Base-by-base conservation (phyloP, 140 eudicot genomes). In the Anethum foeniculum region DNA sequence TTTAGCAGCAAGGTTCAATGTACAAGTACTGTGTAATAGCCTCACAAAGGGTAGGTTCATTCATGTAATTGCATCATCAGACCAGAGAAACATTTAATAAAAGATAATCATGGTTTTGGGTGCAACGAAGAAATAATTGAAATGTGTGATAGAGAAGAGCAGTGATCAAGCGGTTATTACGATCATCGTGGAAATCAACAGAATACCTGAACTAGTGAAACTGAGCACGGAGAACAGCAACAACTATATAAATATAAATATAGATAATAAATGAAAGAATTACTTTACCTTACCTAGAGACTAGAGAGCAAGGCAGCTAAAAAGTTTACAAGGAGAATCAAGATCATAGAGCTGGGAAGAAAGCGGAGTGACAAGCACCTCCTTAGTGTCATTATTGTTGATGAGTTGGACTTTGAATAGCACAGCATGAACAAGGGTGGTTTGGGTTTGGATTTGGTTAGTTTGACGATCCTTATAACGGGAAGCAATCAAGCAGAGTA, bases 311-410 rank as follows among this genome's bases (percentile, higher is more conserved):
- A 25, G 18, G 71, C 36, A 64, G 18, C 1, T 3, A 56, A 5
- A 6, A 56, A 19, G 27, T n/a, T 1, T 18, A 56, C 27, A n/a
- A n/a, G 25, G 16, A 27, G 36, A 25, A 27, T 64, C 15, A 12
- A 25, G 36, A 64, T 25, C 1, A 64, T 25, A 27, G 71, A 9
- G 11, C 8, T 64, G 3, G 38, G 36, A 25, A 64, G 71, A 64
- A 64, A 64, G 6, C 6, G 18, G 71, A 64, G 38, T 64, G 71
- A 64, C 71, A 64, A 64, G 71, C 71, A 64, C 71, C 71, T 64
- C 18, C 71, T 64, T 27, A 3, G 38, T 27, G 71, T 64, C 71
- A 9, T 64, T 10, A 25, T n/a, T 25, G 3, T n/a, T 25, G 34
- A 64, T 18, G 36, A 25, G 71, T 34, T 64, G n/a, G 36, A 64